Evolutionary conservation across 2,329 filamentous ascomycete species (phyloP).

Genomic region (Xylaria sp.): DNA sequence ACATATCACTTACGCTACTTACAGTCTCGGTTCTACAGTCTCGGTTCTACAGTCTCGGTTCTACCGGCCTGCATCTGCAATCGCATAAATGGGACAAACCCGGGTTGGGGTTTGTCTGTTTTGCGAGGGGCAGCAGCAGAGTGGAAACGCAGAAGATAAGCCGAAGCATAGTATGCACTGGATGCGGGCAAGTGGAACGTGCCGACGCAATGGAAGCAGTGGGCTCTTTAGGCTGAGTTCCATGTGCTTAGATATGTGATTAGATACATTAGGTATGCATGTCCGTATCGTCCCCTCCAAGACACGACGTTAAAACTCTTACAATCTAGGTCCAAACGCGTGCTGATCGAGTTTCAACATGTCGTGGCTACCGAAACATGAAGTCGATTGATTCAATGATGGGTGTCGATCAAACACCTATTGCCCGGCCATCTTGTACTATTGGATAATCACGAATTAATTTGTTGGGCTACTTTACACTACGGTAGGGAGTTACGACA

Average conservation of each 20-base stretch:
- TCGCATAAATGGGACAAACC: background rate
- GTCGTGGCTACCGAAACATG: background rate
- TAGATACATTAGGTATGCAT: too few species aligned
- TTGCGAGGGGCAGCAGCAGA: background rate
- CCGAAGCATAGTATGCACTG: background rate
- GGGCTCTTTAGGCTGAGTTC: background rate
- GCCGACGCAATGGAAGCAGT: conserved; percentile 6
- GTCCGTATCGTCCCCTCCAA: background rate
- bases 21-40: too few species aligned
- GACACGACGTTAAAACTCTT: background rate
- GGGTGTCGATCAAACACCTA: conserved; percentile 20
- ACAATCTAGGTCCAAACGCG: conserved; percentile 2
- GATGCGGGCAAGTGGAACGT: background rate
- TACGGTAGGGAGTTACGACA: background rate
- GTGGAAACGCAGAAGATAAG: background rate
- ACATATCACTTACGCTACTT: conserved; percentile 12
- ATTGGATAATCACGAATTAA: background rate
- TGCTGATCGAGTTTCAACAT: conserved; percentile 15
- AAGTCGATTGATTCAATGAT: background rate
- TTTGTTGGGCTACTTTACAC: background rate
- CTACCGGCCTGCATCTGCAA: background rate
- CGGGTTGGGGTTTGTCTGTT: background rate
- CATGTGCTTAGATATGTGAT: background rate
- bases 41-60: conserved; percentile 13
- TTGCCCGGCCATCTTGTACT: background rate